Evolutionary conservation across 164 flowering plant genomes (phyloP), one percentile per base, ranked within the genome.

Genomic region (Magnolia kwangsiensis): DNA sequence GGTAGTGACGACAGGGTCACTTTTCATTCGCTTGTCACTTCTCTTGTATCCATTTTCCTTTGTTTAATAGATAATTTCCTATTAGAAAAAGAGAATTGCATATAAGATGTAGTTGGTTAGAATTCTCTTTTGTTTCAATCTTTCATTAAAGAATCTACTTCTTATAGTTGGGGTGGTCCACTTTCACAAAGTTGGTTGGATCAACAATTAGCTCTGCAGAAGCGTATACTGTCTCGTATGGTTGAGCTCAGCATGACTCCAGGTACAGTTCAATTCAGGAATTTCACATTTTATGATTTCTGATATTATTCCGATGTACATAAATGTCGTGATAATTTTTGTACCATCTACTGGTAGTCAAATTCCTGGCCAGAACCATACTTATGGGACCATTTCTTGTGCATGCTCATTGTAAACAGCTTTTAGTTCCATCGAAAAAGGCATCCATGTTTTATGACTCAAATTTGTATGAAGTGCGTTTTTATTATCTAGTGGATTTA

Each of bases 231-330:
- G 29, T 81, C 89, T 72, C 88, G 99, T 65, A 96, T 96, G 97
- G 59, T 87, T 75, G 95, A 90, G 83, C 86, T 96, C 63, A 98
- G 99, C 82, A 96, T 96, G 99, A 91, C 96, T 76, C 99, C 99
- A 79, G 99, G 99, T 96, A 85, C 67, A 19, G 37, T 75, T 78
- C 59, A 37, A 63, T 51, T 75, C 20, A 7, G n/a, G 45, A 65
- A 50, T 3, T 65, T 23, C 8, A 74, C 19, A 49, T 50, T 66
- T 14, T 49, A 37, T 67, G 45, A 7, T 16, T 55, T 55, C 18
- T 55, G 13, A 55, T 55, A 55, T 55, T 55, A 10, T 11, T 55
- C 18, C 9, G 3, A 11, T 16, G 13, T 55, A 7, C 18, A 55
- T 8, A 13, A 11, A 55, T 16, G 13, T 55, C 18, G 11, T 7